Conservation (phyloP, 208 protist genomes). For the Jaenimonas drosophilae region DNA sequence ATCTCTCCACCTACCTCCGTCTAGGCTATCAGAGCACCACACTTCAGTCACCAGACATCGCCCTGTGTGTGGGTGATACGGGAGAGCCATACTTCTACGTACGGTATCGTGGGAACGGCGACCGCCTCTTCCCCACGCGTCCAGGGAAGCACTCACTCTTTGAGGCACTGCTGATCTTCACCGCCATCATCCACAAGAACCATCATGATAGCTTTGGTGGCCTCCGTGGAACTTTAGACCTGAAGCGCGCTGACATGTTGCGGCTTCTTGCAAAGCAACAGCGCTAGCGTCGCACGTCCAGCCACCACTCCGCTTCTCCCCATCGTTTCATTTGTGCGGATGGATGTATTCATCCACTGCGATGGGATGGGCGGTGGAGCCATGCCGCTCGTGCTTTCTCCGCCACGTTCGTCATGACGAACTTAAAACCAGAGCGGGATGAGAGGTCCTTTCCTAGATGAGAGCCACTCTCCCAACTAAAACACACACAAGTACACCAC, state of each 20-base stretch:
- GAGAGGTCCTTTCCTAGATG: no score
- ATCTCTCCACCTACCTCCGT: constrained; percentile 44
- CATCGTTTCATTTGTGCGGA: no score
- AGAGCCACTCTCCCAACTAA: no score
- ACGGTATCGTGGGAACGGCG: constrained; percentile 21
- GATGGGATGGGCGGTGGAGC: no score
- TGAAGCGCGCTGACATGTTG: constrained; percentile 19
- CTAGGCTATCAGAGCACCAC: constrained; percentile 43
- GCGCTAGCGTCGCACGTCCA: no score
- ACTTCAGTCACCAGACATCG: constrained; percentile 18
- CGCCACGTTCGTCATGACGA: no score
- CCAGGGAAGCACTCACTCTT: constrained; percentile 53
- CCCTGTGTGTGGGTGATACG: constrained; percentile 59
- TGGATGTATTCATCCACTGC: no score
- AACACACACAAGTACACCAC: no score
- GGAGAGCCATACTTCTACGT: constrained; percentile 83
- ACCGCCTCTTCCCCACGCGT: constrained; percentile 27
- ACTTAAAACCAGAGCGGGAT: no score
- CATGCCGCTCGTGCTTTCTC: no score
- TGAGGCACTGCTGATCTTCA: constrained; percentile 59
- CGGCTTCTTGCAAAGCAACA: constrained; percentile 8
- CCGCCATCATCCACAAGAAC: constrained; percentile 37
- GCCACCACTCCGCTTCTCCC: no score
- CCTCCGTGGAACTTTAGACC: constrained; percentile 43
- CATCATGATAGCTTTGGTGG: constrained; percentile 49